A percentile compares a stretch with the other conserved stretches of the same genome.
phyloP scores from a whole-genome alignment of 1,284 basidiomycete genomes.

The Ustilago lituana region DNA sequence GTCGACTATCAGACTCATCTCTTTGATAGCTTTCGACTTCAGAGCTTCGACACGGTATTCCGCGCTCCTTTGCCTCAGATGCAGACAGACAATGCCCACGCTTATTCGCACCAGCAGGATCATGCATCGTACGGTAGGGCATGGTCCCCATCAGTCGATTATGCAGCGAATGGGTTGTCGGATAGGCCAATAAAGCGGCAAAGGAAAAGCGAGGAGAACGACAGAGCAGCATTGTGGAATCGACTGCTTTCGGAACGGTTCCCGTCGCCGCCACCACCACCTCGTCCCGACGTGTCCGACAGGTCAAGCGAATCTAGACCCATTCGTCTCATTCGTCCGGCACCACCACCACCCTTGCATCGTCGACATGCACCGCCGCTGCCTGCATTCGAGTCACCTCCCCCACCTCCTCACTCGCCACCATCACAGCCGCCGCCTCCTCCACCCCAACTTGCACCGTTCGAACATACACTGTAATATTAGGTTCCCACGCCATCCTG shows the following conservation, averaged over 20 bases:
- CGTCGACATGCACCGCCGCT: background rate
- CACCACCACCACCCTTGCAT: background rate
- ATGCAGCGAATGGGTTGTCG: background rate
- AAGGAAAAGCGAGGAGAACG: background rate
- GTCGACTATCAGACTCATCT: slow-evolving; percentile 27
- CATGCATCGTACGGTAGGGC: background rate
- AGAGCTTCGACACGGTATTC: slow-evolving; percentile 20
- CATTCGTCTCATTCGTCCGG: no score
- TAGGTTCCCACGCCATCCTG: no score
- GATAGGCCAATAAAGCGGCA: background rate
- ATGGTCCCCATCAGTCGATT: background rate
- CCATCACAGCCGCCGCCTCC: slow-evolving; percentile 5
- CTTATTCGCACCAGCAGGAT: no score
- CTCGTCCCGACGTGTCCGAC: no score
- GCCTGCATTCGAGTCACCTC: background rate
- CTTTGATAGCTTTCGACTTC: slow-evolving; percentile 30
- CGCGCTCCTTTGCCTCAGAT: slow-evolving; percentile 24
- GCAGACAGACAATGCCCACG: background rate
- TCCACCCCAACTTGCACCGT: background rate
- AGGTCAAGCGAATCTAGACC: no score
- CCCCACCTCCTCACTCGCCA: slow-evolving; percentile 15
- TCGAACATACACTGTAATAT: background rate
- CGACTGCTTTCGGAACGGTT: slow-evolving; percentile 6
- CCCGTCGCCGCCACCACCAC: slow-evolving; percentile 10
- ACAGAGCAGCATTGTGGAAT: slow-evolving; percentile 17